These are phyloP conservation scores for Metschnikowia dekortorum DNA, from an alignment of 805 yeast species.

Conservation along the genomic window DNA sequence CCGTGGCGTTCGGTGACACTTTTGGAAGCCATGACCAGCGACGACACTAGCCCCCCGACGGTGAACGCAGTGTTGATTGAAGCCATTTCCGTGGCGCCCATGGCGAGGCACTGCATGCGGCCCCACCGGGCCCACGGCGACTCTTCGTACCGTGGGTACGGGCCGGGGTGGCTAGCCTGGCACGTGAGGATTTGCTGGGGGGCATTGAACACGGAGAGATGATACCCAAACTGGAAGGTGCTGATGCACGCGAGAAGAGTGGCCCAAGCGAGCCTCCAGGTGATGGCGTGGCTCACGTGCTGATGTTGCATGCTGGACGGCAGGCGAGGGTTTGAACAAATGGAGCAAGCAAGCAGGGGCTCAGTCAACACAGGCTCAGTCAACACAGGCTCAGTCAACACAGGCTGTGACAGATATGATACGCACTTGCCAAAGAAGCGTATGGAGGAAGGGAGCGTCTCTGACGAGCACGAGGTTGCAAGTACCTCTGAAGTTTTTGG, in stretches of 20 bases:
- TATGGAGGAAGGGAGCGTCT: too few species aligned
- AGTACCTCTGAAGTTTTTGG: too few species aligned
- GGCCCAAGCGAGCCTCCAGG: conserved; percentile 32
- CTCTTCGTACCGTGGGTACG: conserved; percentile 16
- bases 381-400: too few species aligned
- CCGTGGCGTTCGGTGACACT: conserved; percentile 22
- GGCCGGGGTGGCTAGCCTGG: conserved; percentile 13
- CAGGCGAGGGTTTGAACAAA: background rate
- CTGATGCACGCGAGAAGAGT: conserved; percentile 31
- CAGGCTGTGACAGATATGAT: too few species aligned
- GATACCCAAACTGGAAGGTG: conserved; percentile 38
- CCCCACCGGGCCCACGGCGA: conserved; percentile 25
- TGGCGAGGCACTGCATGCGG: conserved; percentile 27
- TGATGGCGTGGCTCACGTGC: conserved; percentile 15
- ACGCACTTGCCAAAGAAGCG: too few species aligned
- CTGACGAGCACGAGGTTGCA: too few species aligned
- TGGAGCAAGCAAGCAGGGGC: too few species aligned
- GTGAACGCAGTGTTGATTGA: conserved; percentile 32
- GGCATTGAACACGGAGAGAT: conserved; percentile 36
- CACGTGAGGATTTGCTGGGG: conserved; percentile 30
- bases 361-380: too few species aligned
- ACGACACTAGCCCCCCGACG: conserved; percentile 33
- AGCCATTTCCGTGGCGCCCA: conserved; percentile 21
- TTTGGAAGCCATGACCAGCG: conserved; percentile 27
- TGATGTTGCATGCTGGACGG: conserved; percentile 6